A percentile compares a stretch with the other conserved stretches of the same genome.
These are phyloP conservation scores for Yarrowia yakushimensis DNA, from an alignment of 805 yeast species.

Conservation along the genomic window DNA sequence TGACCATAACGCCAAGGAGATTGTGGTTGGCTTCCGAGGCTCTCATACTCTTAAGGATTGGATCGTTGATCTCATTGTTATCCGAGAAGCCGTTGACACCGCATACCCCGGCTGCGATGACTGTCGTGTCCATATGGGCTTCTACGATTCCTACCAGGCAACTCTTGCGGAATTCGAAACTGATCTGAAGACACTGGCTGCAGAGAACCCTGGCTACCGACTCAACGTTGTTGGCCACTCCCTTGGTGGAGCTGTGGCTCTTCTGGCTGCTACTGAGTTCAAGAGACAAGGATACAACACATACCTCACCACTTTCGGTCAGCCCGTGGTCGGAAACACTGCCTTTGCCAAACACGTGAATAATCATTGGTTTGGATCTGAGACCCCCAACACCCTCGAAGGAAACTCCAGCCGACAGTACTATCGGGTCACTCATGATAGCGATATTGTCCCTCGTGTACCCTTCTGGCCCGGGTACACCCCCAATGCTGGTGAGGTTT, in stretches of 20 bases:
- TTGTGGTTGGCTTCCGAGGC: conserved; percentile 5
- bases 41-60: conserved; percentile 7
- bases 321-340: conserved; percentile 60
- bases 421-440: conserved; percentile 26
- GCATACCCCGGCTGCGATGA: not conserved
- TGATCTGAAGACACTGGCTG: not conserved
- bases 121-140: conserved; percentile 1
- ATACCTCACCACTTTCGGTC: conserved; percentile 55
- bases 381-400: not conserved
- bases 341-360: conserved; percentile 52
- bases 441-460: conserved; percentile 27
- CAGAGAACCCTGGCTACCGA: conserved; percentile 45
- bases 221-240: conserved; percentile 67
- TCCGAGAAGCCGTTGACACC: not conserved
- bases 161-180: not conserved
- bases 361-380: conserved; percentile 22
- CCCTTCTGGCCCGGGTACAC: conserved; percentile 24
- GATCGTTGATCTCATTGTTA: not conserved
- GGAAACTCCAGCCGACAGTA: conserved; percentile 11
- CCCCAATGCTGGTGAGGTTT: not conserved
- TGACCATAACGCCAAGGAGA: not conserved
- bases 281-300: conserved; percentile 51
- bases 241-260: conserved; percentile 67
- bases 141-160: not conserved
- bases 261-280: conserved; percentile 59